Conservation (phyloP, 2,329 filamentous ascomycete species). For the Colletotrichum sp. region DNA sequence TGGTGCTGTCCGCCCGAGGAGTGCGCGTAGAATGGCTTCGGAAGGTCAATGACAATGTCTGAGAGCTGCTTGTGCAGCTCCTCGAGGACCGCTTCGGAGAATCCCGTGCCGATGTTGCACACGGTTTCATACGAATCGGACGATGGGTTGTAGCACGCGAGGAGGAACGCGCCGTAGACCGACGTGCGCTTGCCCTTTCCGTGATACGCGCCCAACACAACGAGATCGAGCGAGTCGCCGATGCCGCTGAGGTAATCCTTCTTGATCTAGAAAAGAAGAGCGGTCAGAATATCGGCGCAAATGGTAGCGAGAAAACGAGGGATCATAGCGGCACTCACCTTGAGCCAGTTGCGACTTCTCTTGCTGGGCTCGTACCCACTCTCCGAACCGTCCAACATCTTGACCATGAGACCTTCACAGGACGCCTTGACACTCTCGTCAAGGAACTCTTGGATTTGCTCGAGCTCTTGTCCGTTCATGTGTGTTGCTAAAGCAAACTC, state of each 20-base stretch:
- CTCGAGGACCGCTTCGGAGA: conserved; percentile 92
- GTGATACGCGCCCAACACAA: conserved; percentile 92
- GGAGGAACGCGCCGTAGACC: conserved; percentile 92
- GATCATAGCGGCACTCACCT: conserved; percentile 56
- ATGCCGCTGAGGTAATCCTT: conserved; percentile 96
- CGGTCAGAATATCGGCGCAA: not conserved
- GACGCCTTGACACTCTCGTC: conserved; percentile 96
- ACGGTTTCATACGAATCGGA: conserved; percentile 90
- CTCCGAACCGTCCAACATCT: conserved; percentile 94
- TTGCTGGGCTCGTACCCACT: conserved; percentile 97
- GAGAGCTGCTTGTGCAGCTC: conserved; percentile 80
- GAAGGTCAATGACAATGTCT: conserved; percentile 80
- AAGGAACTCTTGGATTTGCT: conserved; percentile 90
- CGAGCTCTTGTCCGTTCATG: conserved; percentile 86
- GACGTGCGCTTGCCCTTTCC: conserved; percentile 95
- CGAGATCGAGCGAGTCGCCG: conserved; percentile 94
- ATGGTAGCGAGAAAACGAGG: not conserved
- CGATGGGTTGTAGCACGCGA: conserved; percentile 87
- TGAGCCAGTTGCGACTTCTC: conserved; percentile 97
- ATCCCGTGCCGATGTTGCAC: conserved; percentile 98
- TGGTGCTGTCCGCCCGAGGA: conserved; percentile 86
- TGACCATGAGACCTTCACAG: conserved; percentile 98
- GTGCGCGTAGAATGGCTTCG: conserved; percentile 95
- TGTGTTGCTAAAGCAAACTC: conserved; percentile 90
- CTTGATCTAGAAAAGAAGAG: conserved; percentile 69